Evolutionary conservation across 805 yeast species (phyloP), one percentile per base, ranked within the genome.

Genomic region (Lipomyces chichibuensis): DNA sequence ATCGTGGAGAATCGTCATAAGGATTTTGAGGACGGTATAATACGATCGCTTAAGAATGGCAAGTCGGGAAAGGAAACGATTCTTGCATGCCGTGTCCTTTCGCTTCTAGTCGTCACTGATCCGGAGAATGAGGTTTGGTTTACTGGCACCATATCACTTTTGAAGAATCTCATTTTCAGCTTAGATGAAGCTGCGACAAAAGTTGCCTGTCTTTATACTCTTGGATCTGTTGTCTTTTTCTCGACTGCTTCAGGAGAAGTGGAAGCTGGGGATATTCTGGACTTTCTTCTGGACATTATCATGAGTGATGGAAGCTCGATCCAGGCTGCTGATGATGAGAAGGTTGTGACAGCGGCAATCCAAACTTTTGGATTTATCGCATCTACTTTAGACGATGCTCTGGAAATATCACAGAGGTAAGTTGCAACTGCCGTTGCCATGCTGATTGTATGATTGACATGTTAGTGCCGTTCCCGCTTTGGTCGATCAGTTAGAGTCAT

Each of bases 401-500:
- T 60, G 52, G 65, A 62, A 20, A 20, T 68, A 9, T 69, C 68
- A 6, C 65, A 65, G 59, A 65, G 39, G 63, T 64, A 51, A 14
- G 51, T 23, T 25, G 2, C 55, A 52, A 25, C 33, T 13, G 11
- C 37, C 17, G 14, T 7, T n/a, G 7, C n/a, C 17, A 23, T 35
- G n/a, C 0, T 14, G 33, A 35, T 23, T n/a, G 17, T 9, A 52
- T 63, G 23, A 20, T 56, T n/a, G 20, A 54, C 9, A 27, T 11
- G 23, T 17, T 43, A 63, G 66, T 37, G 64, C 69, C 4, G 35
- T 71, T 23, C 71, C 72, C 25, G 64, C 66, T 7, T 49, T 72
- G 51, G 67, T 67, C 23, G 72, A 71, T 27, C 74, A 71, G 60
- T 58, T 72, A 20, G 74, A 72, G 33, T 72, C 74, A 3, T 52